Evolutionary conservation across 2,329 filamentous ascomycete species (phyloP).

Genomic region (Nemania serpens): DNA sequence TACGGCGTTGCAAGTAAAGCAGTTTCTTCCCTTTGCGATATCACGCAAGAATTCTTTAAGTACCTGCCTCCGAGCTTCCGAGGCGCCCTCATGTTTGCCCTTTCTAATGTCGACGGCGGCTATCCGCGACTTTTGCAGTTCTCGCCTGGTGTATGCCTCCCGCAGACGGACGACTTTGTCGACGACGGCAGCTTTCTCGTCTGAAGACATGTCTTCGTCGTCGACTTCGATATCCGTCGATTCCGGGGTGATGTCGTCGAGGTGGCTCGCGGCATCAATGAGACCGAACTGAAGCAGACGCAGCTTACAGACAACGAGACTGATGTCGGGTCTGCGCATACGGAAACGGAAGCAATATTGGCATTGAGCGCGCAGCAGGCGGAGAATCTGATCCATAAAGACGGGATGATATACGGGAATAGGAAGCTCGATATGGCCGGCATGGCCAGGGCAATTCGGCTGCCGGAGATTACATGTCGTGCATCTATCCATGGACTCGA

Average conservation of each 20-base stretch:
- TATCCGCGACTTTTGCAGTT: slow-evolving; percentile 65
- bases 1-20: slow-evolving; percentile 68
- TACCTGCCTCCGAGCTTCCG: slow-evolving; percentile 74
- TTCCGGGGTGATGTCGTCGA: slow-evolving; percentile 47
- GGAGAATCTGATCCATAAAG: slow-evolving; percentile 90
- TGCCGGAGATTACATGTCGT: slow-evolving; percentile 87
- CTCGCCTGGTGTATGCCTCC: slow-evolving; percentile 72
- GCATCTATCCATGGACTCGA: slow-evolving; percentile 61
- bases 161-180: slow-evolving; percentile 58
- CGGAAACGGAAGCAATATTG: slow-evolving; percentile 88
- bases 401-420: slow-evolving; percentile 95
- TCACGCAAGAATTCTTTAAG: slow-evolving; percentile 81
- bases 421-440: slow-evolving; percentile 93
- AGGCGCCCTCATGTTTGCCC: slow-evolving; percentile 82
- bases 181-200: slow-evolving; percentile 61
- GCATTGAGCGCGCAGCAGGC: slow-evolving; percentile 84
- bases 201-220: slow-evolving; percentile 56
- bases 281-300: slow-evolving; percentile 85
- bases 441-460: slow-evolving; percentile 85
- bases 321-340: slow-evolving; percentile 75
- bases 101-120: slow-evolving; percentile 56
- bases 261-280: slow-evolving; percentile 57
- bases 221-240: slow-evolving; percentile 46
- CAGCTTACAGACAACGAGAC: slow-evolving; percentile 82
- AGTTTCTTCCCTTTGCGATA: slow-evolving; percentile 72